Percentiles rank a stretch among this genome's conserved stretches.
Conservation (phyloP, 2,329 filamentous ascomycete species). For the Apiospora arundinis region DNA sequence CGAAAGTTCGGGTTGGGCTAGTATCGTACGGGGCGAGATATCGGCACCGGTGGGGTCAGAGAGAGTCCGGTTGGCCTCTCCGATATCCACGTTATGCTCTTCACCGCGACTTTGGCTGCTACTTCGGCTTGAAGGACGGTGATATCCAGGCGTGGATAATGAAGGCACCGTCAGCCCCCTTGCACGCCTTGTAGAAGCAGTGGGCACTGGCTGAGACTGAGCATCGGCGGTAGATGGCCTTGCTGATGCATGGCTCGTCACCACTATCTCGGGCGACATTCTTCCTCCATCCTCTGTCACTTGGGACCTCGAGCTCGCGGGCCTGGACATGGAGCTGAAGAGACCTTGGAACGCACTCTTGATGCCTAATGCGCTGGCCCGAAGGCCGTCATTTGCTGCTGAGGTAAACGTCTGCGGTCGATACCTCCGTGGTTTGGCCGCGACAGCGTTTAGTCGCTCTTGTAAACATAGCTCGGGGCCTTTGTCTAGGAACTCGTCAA, state of each 20-base stretch:
- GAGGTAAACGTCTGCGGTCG: not conserved
- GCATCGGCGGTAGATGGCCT: constrained; percentile 35
- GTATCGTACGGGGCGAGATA: constrained; percentile 31
- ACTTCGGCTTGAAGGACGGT: constrained; percentile 38
- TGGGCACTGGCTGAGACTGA: constrained; percentile 32
- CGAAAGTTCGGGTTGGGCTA: not conserved
- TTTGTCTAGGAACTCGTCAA: constrained; percentile 60
- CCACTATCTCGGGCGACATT: constrained; percentile 45
- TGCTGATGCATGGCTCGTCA: constrained; percentile 40
- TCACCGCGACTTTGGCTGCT: constrained; percentile 33
- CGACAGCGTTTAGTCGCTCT: constrained; percentile 52
- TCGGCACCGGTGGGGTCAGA: constrained; percentile 41
- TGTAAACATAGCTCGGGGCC: constrained; percentile 62
- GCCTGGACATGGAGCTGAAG: constrained; percentile 28
- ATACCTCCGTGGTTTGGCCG: constrained; percentile 30
- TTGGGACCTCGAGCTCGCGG: constrained; percentile 21
- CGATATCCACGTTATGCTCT: not conserved
- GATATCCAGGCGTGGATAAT: constrained; percentile 36
- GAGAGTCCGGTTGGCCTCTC: constrained; percentile 30
- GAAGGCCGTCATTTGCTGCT: constrained; percentile 12
- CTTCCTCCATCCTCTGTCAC: not conserved
- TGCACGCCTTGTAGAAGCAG: constrained; percentile 28
- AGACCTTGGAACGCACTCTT: constrained; percentile 37
- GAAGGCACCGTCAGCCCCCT: constrained; percentile 43
- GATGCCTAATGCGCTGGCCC: constrained; percentile 33